phyloP scores from a whole-genome alignment of 345 rosid species.

The Arabidopsis thaliana region DNA sequence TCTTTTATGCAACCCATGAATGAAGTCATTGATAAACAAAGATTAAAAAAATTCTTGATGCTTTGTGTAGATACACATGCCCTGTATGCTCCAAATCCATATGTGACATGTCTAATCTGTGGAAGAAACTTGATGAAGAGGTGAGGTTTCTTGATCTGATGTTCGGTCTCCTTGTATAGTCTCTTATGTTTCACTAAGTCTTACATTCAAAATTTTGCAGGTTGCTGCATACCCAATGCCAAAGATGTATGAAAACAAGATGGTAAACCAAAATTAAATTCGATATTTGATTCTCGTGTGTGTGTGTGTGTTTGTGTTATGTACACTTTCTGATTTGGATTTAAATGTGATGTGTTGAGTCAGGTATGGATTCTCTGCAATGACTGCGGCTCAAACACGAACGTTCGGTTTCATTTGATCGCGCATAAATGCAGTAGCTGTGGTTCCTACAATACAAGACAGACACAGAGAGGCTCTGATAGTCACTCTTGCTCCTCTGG shows the following conservation, averaged over 20 bases:
- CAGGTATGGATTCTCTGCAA: conserved; percentile 95
- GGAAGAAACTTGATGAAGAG: conserved; percentile 87
- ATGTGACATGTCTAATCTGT: conserved; percentile 69
- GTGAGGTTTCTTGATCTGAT: conserved; percentile 44
- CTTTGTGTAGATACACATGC: conserved; percentile 69
- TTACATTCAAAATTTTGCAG: conserved; percentile 41
- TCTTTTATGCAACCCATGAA: background rate
- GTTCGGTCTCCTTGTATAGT: background rate
- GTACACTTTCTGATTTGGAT: background rate
- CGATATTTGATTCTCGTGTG: background rate
- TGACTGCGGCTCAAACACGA: conserved; percentile 69
- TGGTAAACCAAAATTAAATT: conserved; percentile 49
- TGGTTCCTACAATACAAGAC: conserved; percentile 79
- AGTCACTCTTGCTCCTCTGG: conserved; percentile 57
- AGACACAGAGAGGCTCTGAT: conserved; percentile 59
- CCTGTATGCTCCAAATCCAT: conserved; percentile 90
- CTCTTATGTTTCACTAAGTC: conserved; percentile 19
- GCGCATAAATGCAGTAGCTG: conserved; percentile 78
- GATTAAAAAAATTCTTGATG: conserved; percentile 8
- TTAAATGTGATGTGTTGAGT: background rate
- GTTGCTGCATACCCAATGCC: conserved; percentile 87
- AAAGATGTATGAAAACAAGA: conserved; percentile 63
- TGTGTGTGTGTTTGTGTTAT: background rate
- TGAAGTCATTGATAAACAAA: background rate
- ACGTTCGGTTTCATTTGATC: conserved; percentile 67